A percentile compares a stretch with the other conserved stretches of the same genome.
These are phyloP conservation scores for Phymatotrichopsis omnivora DNA, from an alignment of 2,329 filamentous ascomycete species.

Conservation along the genomic window DNA sequence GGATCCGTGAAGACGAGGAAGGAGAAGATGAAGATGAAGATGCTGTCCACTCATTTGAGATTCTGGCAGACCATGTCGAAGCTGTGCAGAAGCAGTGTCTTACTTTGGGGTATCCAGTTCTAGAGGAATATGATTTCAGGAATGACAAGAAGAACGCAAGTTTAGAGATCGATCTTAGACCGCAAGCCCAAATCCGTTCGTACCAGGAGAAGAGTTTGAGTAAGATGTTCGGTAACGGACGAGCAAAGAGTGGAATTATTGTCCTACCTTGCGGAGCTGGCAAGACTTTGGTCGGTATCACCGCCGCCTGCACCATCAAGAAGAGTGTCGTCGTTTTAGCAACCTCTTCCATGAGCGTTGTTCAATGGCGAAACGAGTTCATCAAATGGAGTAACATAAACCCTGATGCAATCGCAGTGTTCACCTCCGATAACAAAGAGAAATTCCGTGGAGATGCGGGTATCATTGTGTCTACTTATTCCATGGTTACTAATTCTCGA, in stretches of 20 bases:
- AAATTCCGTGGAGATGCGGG: conserved; percentile 80
- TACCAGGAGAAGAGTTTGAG: conserved; percentile 97
- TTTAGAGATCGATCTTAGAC: conserved; percentile 84
- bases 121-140: conserved; percentile 95
- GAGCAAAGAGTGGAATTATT: conserved; percentile 94
- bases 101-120: conserved; percentile 71
- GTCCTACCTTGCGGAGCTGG: conserved; percentile 93
- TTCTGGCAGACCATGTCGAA: conserved; percentile 71
- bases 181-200: conserved; percentile 77
- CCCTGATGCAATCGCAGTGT: conserved; percentile 84
- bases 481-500: conserved; percentile 91
- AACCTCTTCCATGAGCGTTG: conserved; percentile 94
- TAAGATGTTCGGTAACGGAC: conserved; percentile 99
- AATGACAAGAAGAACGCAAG: conserved; percentile 84
- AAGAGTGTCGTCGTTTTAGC: conserved; percentile 92
- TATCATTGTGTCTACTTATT: conserved; percentile 95
- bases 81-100: conserved; percentile 82
- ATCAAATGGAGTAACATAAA: conserved; percentile 98
- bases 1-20: conserved; percentile 58
- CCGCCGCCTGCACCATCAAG: conserved; percentile 93
- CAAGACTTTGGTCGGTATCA: conserved; percentile 97
- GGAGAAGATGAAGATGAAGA: conserved; percentile 74
- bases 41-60: conserved; percentile 87
- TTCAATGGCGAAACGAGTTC: conserved; percentile 95
- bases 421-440: conserved; percentile 87